Evolutionary conservation across 345 rosid species (phyloP), one percentile per base, ranked within the genome.

Genomic region (Hevea brasiliensis): DNA sequence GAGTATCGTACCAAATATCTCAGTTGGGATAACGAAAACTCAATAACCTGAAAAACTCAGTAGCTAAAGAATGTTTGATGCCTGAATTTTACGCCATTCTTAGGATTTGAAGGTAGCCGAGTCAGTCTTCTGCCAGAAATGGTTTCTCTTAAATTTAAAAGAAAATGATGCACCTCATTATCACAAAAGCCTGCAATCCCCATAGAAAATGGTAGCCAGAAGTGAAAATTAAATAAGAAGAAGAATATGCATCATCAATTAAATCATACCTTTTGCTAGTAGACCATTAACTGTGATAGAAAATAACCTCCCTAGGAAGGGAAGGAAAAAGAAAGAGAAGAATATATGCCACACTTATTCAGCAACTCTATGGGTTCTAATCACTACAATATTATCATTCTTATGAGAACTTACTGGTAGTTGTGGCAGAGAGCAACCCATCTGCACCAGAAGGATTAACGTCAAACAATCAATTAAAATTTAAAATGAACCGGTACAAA

Each of bases 71-170:
- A 47, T 45, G 54, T 60, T 14, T 20, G 88, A 67, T 80, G 80
- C 98, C 98, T 92, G 82, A 94, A 94, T 78, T 79, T 86, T 13
- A 68, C 80, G 65, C 91, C 90, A 70, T 89, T 89, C 86, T 94
- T 94, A 61, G 89, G 58, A 54, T 74, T 88, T 76, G 98, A 88
- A 75, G 95, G 89, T 58, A 86, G 89, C 68, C 84, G 85, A 72
- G 80, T 87, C 64, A 86, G 71, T 81, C 87, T 76, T 59, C 79
- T 77, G 59, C 59, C 55, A 6, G 87, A 77, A 61, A 47, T 29
- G 70, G 68, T 69, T 73, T 86, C 92, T 75, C 82, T 85, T 68
- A 92, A 80, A 79, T 90, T 89, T 47, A 94, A 57, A 48, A 80
- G 81, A 77, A 87, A 92, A 75, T 68, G 73, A 80, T 75, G 81